Evolutionary conservation across 495 filamentous ascomycete genomes (phyloP), one percentile per base, ranked within the genome.

Genomic region (Penicillium angulare): DNA sequence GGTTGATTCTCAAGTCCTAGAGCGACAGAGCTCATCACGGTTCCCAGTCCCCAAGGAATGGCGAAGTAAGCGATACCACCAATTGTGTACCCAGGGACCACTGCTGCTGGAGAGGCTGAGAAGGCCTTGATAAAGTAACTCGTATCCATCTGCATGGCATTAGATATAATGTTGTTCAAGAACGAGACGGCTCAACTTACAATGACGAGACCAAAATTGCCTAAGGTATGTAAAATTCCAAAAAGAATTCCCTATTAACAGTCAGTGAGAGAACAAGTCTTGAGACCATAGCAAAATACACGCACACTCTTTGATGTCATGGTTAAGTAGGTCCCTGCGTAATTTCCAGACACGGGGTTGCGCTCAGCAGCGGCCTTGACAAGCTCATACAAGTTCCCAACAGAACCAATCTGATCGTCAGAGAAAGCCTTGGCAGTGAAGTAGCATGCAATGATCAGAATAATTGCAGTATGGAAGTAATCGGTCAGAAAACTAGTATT

Each of bases 101-200:
- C 69, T 12, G 67, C 59, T 7, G 57, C 57, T 2, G 70, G 71
- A 15, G 61, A 52, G 4, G 72, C 71, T 0, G 74, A 64, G 50
- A 78, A 75, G 1, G 72, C 67, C 34, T 78, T 78, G 52, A 73
- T 74, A 40, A 72, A 78, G 53, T 74, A 75, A 39, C 67, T 70
- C 0, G 70, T 76, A 44, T 76, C 73, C 71, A 72, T 76, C 60
- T 72, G 13, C 3, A 12, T 1, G 34, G 15, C 23, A 26, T 33
- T 10, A 27, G 31, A 16, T 9, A 1, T 4, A 36, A 16, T 0
- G 1, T 6, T 24, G 0, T 10, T 8, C 2, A 15, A 9, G 13
- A 20, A 3, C 31, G 24, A 12, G 10, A 33, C 10, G 5, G n/a
- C 2, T 5, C 12, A 5, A 54, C 67, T 56, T 41, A 71, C 68